These are phyloP conservation scores for Lactarius indigo DNA, from an alignment of 768 basidiomycete genomes.

Conservation along the genomic window DNA sequence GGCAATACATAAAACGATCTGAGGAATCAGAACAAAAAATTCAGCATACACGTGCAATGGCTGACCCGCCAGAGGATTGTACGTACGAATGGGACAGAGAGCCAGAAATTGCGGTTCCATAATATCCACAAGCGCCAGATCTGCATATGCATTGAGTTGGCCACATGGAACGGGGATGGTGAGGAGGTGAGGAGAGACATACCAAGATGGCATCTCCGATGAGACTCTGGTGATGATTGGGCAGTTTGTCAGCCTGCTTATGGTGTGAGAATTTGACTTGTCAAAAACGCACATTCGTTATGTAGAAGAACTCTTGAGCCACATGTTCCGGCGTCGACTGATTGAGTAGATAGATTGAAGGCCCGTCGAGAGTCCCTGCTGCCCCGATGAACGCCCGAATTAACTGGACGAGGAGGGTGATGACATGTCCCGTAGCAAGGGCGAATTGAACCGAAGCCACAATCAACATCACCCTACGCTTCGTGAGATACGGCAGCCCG, in stretches of 20 bases:
- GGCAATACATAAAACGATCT: slow-evolving; percentile 6
- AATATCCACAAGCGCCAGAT: slow-evolving; percentile 24
- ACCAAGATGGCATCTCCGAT: slow-evolving; percentile 21
- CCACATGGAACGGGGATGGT: not conserved
- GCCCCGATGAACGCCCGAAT: slow-evolving; percentile 3
- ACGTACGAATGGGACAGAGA: slow-evolving; percentile 16
- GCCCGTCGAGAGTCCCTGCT: not conserved
- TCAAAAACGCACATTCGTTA: slow-evolving; percentile 12
- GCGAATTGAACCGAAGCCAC: slow-evolving; percentile 13
- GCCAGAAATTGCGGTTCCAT: slow-evolving; percentile 15
- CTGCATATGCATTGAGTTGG: not conserved
- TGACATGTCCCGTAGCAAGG: slow-evolving; percentile 13
- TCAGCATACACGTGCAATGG: not conserved
- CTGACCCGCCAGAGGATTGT: not conserved
- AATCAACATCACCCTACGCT: slow-evolving; percentile 9
- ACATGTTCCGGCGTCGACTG: slow-evolving; percentile 12
- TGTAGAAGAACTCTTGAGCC: slow-evolving; percentile 9
- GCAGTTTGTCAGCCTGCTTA: not conserved
- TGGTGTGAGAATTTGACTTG: too few species aligned
- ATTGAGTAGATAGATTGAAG: not conserved
- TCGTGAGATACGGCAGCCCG: not conserved
- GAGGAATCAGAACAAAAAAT: not conserved
- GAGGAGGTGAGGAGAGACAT: not conserved
- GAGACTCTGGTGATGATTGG: slow-evolving; percentile 3
- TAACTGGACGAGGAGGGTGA: slow-evolving; percentile 13